Conservation (phyloP, 805 yeast genomes). For the Sugiyamaella qingdaonensis region DNA sequence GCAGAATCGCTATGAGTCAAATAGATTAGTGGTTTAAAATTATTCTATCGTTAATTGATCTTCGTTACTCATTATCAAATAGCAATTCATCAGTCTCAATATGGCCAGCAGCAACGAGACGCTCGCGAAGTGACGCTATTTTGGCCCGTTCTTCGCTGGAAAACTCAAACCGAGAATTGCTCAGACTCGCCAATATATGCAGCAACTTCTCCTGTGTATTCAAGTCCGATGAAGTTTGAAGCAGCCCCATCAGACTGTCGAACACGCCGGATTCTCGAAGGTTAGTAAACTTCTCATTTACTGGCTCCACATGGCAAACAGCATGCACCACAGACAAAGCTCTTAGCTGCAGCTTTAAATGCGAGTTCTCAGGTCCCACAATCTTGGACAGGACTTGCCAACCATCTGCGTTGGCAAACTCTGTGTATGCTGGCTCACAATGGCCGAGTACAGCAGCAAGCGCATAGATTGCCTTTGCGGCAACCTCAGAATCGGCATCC, state of each 20-base stretch:
- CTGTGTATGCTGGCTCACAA: slow-evolving; percentile 48
- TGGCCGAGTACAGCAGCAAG: slow-evolving; percentile 71
- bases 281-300: slow-evolving; percentile 13
- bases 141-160: slow-evolving; percentile 10
- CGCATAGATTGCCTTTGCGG: slow-evolving; percentile 66
- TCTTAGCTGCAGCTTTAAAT: slow-evolving; percentile 15
- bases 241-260: slow-evolving; percentile 11
- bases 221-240: slow-evolving; percentile 21
- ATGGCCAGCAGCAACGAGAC: slow-evolving; percentile 9
- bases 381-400: slow-evolving; percentile 48
- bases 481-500: slow-evolving; percentile 34
- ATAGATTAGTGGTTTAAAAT: too few relatives aligned
- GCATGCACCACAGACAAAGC: slow-evolving; percentile 21
- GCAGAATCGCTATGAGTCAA: too few relatives aligned
- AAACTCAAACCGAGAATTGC: slow-evolving; percentile 17
- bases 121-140: slow-evolving; percentile 4
- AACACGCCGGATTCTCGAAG: slow-evolving; percentile 16
- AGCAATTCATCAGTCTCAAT: slow-evolving; percentile 13
- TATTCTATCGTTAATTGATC: too few relatives aligned
- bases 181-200: slow-evolving; percentile 21
- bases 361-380: slow-evolving; percentile 1
- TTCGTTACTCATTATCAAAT: slow-evolving; percentile 3
- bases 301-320: slow-evolving; percentile 22
- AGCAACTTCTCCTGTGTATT: slow-evolving; percentile 32
- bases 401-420: slow-evolving; percentile 58